Evolutionary conservation across 768 basidiomycete genomes (phyloP).

Genomic region (Lactifluus rugatus): DNA sequence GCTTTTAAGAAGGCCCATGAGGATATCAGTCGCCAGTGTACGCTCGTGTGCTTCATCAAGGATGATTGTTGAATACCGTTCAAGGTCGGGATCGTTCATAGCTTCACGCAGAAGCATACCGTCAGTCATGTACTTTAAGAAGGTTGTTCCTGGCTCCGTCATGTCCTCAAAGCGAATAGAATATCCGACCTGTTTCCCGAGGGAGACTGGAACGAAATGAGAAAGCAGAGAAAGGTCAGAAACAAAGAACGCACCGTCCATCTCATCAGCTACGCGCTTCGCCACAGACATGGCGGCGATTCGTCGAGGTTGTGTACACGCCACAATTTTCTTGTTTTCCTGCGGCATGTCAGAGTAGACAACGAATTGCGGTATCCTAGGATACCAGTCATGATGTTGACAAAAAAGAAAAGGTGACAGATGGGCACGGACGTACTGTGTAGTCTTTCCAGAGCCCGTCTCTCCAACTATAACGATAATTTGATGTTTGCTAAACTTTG

Average conservation of each 20-base stretch:
- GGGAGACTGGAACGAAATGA: slow-evolving; percentile 47
- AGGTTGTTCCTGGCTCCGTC: slow-evolving; percentile 44
- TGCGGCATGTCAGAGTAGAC: slow-evolving; percentile 90
- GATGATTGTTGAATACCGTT: no score
- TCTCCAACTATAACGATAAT: slow-evolving; percentile 89
- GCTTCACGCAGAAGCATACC: no score
- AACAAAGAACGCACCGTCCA: slow-evolving; percentile 61
- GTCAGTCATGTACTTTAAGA: no score
- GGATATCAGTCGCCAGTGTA: no score
- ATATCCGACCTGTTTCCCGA: slow-evolving; percentile 44
- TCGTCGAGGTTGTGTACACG: slow-evolving; percentile 93
- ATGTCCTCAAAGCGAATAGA: slow-evolving; percentile 93
- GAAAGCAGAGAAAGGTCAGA: slow-evolving; percentile 4
- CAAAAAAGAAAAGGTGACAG: neutral
- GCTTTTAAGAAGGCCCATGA: no score
- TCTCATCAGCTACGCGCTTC: slow-evolving; percentile 96
- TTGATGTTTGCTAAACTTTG: slow-evolving; percentile 67
- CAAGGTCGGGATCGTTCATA: no score
- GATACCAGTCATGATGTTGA: neutral
- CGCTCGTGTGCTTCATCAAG: no score
- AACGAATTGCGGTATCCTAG: slow-evolving; percentile 93
- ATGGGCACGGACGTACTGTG: slow-evolving; percentile 50
- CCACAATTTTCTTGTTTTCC: slow-evolving; percentile 79
- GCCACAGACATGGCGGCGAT: slow-evolving; percentile 98
- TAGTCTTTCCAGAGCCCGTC: slow-evolving; percentile 93